Percentiles rank a stretch among this genome's conserved stretches.
Conservation (phyloP, 805 yeast species). For the Lipomyces sp. region DNA sequence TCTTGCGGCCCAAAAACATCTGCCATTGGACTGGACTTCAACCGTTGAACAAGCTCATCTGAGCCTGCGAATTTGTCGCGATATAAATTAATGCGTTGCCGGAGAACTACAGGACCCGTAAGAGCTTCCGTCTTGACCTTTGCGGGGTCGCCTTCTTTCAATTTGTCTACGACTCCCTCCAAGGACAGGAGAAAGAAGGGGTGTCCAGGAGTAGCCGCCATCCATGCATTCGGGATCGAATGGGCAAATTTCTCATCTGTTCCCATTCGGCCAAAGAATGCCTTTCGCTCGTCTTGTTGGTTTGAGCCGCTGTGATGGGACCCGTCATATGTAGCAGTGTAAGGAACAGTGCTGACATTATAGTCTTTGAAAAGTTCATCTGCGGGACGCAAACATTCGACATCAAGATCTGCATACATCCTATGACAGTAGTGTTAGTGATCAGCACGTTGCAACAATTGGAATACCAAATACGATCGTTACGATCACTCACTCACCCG, state of each 20-base stretch:
- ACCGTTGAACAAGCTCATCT: background rate
- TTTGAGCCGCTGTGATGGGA: background rate
- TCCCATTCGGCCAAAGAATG: constrained; percentile 4
- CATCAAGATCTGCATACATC: background rate
- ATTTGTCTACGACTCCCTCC: background rate
- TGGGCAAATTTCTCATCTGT: background rate
- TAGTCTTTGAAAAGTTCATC: background rate
- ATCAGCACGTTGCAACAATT: background rate
- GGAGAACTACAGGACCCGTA: background rate
- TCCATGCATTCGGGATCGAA: constrained; percentile 4
- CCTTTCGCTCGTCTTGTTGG: background rate
- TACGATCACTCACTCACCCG: background rate
- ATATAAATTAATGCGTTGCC: background rate
- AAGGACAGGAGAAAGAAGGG: background rate
- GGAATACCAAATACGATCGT: no score
- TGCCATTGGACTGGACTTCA: background rate
- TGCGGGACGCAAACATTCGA: background rate
- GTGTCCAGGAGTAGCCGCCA: constrained; percentile 1
- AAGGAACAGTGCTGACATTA: background rate
- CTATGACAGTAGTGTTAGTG: background rate
- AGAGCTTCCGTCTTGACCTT: background rate
- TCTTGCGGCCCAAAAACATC: background rate
- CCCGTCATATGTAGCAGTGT: background rate
- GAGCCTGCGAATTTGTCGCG: background rate
- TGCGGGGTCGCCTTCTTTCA: background rate